A percentile compares a stretch with the other conserved stretches of the same genome.
These are phyloP conservation scores for Saccharomyces cerevisiae DNA, from an alignment of 805 yeast species.

Conservation along the genomic window DNA sequence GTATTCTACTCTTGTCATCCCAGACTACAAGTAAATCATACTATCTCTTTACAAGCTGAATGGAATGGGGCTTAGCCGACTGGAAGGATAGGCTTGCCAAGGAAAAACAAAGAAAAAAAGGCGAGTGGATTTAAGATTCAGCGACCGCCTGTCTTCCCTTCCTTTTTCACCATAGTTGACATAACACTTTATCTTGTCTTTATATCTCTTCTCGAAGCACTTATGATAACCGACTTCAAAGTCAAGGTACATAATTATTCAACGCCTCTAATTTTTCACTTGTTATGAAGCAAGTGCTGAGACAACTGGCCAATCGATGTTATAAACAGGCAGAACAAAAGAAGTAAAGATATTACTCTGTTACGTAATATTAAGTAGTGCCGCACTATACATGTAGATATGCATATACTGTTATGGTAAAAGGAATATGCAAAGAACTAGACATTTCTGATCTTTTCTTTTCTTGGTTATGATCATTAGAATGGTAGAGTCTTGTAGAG, in stretches of 20 bases:
- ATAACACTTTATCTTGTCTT: neutral
- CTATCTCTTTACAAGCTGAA: no score
- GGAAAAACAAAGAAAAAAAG: neutral
- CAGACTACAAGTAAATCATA: neutral
- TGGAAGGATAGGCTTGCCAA: neutral
- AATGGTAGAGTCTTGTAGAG: no score
- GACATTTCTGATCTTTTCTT: no score
- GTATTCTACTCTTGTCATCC: neutral
- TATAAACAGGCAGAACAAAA: neutral
- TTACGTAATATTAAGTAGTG: neutral
- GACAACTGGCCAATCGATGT: neutral
- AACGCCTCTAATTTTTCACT: no score
- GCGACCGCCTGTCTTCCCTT: no score
- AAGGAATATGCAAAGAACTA: neutral
- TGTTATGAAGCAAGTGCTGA: neutral
- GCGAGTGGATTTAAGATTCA: neutral
- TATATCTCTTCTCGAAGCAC: neutral
- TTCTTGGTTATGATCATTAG: no score
- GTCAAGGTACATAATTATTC: neutral
- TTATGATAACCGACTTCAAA: neutral
- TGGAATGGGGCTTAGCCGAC: neutral
- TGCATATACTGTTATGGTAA: neutral
- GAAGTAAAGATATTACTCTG: neutral
- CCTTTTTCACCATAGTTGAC: no score
- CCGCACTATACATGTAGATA: neutral